Conservation (phyloP, 2,329 filamentous ascomycete species). For the Sclerotinia subarctica region DNA sequence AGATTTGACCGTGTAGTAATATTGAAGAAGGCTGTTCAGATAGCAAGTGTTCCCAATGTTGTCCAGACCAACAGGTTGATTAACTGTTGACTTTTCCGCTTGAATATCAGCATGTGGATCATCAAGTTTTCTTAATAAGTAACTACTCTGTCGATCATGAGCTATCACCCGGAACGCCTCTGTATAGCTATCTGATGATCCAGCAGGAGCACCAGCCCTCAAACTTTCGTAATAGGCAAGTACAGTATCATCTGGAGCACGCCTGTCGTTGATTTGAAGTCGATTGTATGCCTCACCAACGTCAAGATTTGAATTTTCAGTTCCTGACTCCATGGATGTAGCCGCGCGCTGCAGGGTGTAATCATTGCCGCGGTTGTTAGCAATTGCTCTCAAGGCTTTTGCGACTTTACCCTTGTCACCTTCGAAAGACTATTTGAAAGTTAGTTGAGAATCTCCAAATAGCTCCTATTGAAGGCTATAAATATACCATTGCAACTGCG, state of each 20-base stretch:
- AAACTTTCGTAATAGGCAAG: constrained; percentile 37
- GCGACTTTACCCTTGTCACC: constrained; percentile 36
- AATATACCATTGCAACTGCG: constrained; percentile 36
- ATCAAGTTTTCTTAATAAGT: constrained; percentile 37
- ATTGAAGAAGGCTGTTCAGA: constrained; percentile 92
- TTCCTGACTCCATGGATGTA: constrained; percentile 32
- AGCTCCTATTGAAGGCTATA: neutral
- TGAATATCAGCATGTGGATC: constrained; percentile 37
- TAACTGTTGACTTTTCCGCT: constrained; percentile 35
- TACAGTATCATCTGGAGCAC: constrained; percentile 36
- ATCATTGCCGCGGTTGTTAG: constrained; percentile 32
- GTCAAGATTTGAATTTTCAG: constrained; percentile 28
- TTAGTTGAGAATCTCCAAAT: constrained; percentile 9
- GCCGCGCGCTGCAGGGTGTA: constrained; percentile 33
- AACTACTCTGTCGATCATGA: constrained; percentile 35
- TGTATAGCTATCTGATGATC: constrained; percentile 36
- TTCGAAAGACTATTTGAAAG: constrained; percentile 31
- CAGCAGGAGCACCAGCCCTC: constrained; percentile 31
- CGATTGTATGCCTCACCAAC: constrained; percentile 37
- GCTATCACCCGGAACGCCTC: constrained; percentile 39
- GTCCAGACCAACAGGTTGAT: constrained; percentile 77
- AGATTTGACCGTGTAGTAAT: constrained; percentile 83
- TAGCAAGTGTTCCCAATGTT: constrained; percentile 99
- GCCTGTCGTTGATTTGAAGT: constrained; percentile 34
- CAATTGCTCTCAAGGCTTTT: constrained; percentile 35